Evolutionary conservation across 169 alveolate species (phyloP).

Genomic region (Plasmodium adleri): DNA sequence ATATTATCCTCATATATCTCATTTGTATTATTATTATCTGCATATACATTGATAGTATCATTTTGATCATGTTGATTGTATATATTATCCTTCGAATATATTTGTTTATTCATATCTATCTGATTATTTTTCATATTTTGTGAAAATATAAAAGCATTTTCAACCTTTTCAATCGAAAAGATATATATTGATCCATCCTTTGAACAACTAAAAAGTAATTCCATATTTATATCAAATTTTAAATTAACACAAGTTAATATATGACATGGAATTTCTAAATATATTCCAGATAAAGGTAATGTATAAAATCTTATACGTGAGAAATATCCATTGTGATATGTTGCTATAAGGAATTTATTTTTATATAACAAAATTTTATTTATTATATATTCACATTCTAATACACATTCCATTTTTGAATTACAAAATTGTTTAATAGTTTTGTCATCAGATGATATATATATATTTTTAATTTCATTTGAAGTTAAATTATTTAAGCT

Average conservation of each 20-base stretch:
- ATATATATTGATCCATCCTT: slow-evolving; percentile 67
- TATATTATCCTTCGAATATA: neutral
- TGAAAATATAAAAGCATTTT: neutral
- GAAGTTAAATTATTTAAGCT: slow-evolving; percentile 18
- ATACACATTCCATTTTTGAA: slow-evolving; percentile 48
- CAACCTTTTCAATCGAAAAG: slow-evolving; percentile 52
- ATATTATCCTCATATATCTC: neutral
- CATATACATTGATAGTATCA: neutral
- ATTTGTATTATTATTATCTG: neutral
- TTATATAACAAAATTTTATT: slow-evolving; percentile 66
- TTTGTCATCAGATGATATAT: slow-evolving; percentile 72
- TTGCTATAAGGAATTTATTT: slow-evolving; percentile 55
- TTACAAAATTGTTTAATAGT: slow-evolving; percentile 66
- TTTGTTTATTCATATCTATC: neutral
- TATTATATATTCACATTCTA: slow-evolving; percentile 45
- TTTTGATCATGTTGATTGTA: neutral
- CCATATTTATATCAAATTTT: slow-evolving; percentile 41
- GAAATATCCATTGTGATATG: slow-evolving; percentile 67
- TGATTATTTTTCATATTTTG: neutral
- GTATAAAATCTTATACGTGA: slow-evolving; percentile 57
- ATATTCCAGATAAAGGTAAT: slow-evolving; percentile 60
- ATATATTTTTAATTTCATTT: slow-evolving; percentile 51
- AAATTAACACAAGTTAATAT: slow-evolving; percentile 51
- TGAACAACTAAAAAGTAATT: slow-evolving; percentile 65
- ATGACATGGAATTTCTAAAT: slow-evolving; percentile 76